A percentile compares a stretch with the other conserved stretches of the same genome.
Evolutionary conservation across 257 asterid species (phyloP).

Genomic region (Solanum dulcamara): DNA sequence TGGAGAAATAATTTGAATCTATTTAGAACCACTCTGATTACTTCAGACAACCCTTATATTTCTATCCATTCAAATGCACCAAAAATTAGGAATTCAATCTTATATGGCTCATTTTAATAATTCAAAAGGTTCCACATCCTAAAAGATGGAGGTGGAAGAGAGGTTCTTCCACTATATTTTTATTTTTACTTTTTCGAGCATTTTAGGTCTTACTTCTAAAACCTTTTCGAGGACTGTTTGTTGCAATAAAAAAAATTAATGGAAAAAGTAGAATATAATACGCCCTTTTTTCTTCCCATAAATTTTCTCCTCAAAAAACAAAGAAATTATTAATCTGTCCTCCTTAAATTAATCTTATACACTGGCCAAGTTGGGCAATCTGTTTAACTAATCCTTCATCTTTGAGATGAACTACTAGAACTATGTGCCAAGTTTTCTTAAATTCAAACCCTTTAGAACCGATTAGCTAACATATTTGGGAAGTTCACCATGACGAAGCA

Average conservation of each 20-base stretch:
- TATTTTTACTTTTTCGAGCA: background rate
- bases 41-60: background rate
- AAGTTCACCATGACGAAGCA: background rate
- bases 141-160: background rate
- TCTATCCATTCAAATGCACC: background rate
- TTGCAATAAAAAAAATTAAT: background rate
- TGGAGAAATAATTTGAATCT: background rate
- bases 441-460: background rate
- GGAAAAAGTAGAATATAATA: background rate
- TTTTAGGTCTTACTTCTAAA: background rate
- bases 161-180: background rate
- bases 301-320: background rate
- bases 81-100: background rate
- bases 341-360: background rate
- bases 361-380: background rate
- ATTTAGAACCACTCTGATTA: background rate
- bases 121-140: background rate
- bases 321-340: background rate
- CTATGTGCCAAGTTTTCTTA: background rate
- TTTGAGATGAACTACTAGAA: background rate
- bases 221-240: background rate
- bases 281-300: background rate
- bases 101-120: background rate
- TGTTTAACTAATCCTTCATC: background rate
- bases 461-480: background rate